Evolutionary conservation across 2,329 filamentous ascomycete species (phyloP), one percentile per base, ranked within the genome.

Genomic region (Trichoderma atrobrunneum): DNA sequence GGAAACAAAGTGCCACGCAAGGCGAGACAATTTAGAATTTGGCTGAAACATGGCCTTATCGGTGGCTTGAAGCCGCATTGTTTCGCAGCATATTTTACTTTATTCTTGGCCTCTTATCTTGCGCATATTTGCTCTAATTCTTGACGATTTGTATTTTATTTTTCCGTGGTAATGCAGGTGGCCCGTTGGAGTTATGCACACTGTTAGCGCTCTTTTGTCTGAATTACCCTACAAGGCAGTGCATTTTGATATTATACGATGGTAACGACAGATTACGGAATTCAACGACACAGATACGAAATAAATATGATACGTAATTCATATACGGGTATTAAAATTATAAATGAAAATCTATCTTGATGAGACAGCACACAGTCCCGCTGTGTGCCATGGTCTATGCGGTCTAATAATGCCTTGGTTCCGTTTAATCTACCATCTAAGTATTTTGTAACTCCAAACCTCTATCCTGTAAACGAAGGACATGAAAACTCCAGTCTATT

Each of bases 381-480:
- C 54, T 51, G 65, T 60, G 36, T 21, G 66, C 28, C 32, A 59
- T 26, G 24, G 3, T 59, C 54, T 48, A 68, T 39, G 34, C 12
- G 12, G 21, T 66, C 64, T 67, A 67, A n/a, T 43, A 43, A 43
- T 67, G 14, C 16, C 56, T 60, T 8, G 64, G 10, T 30, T 26
- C 36, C 14, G 18, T 69, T 51, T 24, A 26, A 51, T 61, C 65
- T 26, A 69, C 28, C 28, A 12, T 69, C 66, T 43, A 43, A n/a
- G 39, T 61, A 61, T 69, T 26, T 39, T 61, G 8, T 51, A 59
- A n/a, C 18, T 32, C 36, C 66, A 43, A 51, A n/a, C 56, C 66
- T 69, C 66, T 69, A 69, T 51, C 36, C 36, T 21, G n/a, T 60
- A 59, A 69, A 34, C 36, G 24, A 61, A 69, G 36, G n/a, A 61